Evolutionary conservation across 129 eudicot species (phyloP).

Genomic region (Chrysanthemum makinoi): DNA sequence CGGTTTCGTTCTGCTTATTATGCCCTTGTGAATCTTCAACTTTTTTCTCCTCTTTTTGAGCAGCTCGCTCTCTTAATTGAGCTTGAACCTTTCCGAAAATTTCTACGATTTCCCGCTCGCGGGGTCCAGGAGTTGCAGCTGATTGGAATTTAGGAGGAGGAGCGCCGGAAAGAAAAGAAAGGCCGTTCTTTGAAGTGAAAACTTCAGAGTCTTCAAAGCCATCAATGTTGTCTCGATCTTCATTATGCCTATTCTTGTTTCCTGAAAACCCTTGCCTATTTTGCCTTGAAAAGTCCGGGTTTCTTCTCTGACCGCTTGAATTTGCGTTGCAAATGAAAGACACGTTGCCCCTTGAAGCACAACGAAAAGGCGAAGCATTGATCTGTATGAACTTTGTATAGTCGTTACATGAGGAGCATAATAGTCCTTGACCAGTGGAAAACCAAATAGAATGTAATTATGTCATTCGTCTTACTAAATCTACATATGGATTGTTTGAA

Average conservation of each 20-base stretch:
- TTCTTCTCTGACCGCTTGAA: conserved; percentile 68
- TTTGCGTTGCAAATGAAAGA: conserved; percentile 61
- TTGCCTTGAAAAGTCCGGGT: conserved; percentile 75
- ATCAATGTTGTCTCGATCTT: conserved; percentile 55
- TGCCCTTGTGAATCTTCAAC: conserved; percentile 54
- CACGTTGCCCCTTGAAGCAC: no score
- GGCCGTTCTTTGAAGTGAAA: conserved; percentile 62
- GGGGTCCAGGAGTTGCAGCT: conserved; percentile 67
- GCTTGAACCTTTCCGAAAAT: conserved; percentile 78
- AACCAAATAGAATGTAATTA: background rate
- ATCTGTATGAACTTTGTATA: no score
- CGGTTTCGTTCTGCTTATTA: conserved; percentile 67
- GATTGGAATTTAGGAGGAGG: conserved; percentile 47
- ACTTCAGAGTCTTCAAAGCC: conserved; percentile 63
- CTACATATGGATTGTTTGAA: background rate
- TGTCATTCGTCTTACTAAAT: background rate
- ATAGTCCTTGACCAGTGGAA: no score
- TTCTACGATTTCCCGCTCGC: conserved; percentile 80
- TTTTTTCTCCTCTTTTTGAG: conserved; percentile 67
- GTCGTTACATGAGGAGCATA: no score
- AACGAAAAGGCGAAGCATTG: no score
- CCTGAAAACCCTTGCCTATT: conserved; percentile 43
- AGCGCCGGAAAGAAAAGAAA: conserved; percentile 41
- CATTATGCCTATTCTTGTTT: conserved; percentile 50
- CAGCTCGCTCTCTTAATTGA: conserved; percentile 74